Evolutionary conservation across 192 early-diverging fungal species (phyloP), one percentile per base, ranked within the genome.

Genomic region (Coemansia sp.): DNA sequence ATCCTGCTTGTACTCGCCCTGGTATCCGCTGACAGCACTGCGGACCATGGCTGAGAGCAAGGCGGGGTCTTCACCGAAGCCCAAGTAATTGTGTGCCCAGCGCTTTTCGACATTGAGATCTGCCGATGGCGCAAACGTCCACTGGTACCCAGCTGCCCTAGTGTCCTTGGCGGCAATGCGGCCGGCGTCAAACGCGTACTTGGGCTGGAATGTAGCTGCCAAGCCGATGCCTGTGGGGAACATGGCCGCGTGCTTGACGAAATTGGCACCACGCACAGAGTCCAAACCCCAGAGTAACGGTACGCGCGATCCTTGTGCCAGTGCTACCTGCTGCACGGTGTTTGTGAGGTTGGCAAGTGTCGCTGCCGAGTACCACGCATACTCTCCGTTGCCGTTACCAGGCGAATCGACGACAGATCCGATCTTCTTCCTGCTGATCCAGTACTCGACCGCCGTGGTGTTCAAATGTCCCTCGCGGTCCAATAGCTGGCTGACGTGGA

Each of bases 1-100:
- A 41, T 91, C 88, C n/a, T 65, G 69, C 62, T 88, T 88, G 71
- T 91, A 91, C 66, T 89, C 86, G 33, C 90, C 90, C 72, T 91
- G 90, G 13, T 82, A 71, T 3, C 90, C 90, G 61, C 79, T 71
- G 34, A 91, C 87, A 12, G 84, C 36, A 34, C 80, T 75, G 18
- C 72, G 59, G 1, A 85, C 87, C 88, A 91, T 89, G 22, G 49
- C 49, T 0, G 85, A 62, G 7, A 69, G 72, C 18, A 91, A 73
- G 55, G 71, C 52, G 3, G 90, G 88, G 67, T 91, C 90, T 47
- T 88, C 86, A 43, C 87, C 87, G 43, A 87, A 87, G 16, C 75
- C 70, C 62, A 82, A 72, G 52, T 65, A 77, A 2, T 64, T 72
- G 8, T 74, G 73, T 6, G 84, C 77, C 70, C 73, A 74, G 16